Conservation (phyloP, 306 rosid genomes). For the Pyrus betulifolia region DNA sequence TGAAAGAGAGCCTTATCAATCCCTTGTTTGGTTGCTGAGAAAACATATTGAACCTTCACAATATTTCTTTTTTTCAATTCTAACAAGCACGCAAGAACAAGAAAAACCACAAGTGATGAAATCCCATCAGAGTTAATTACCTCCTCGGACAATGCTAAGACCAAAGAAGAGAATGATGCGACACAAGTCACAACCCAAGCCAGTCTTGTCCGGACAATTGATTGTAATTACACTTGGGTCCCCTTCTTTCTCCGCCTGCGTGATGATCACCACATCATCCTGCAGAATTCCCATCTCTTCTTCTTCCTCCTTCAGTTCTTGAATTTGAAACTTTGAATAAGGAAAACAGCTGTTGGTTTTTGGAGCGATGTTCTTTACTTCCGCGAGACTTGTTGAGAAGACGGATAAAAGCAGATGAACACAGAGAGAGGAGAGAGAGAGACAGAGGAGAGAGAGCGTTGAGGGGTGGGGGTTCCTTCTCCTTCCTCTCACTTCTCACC, state of each 20-base stretch:
- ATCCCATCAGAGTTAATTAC: slow-evolving; percentile 16
- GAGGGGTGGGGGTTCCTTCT: slow-evolving; percentile 3
- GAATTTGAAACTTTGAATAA: not conserved
- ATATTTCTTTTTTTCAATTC: too few species aligned
- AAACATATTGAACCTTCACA: not conserved
- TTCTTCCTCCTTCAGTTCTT: not conserved
- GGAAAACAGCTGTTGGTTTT: not conserved
- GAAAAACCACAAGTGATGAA: not conserved
- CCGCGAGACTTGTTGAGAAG: not conserved
- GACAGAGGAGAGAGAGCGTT: too few species aligned
- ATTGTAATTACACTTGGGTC: slow-evolving; percentile 73
- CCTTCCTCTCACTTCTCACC: slow-evolving; percentile 5
- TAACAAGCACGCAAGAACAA: not conserved
- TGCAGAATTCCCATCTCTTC: slow-evolving; percentile 59
- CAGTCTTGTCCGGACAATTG: slow-evolving; percentile 93
- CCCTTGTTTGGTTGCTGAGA: not conserved
- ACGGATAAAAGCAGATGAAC: not conserved
- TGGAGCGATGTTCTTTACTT: not conserved
- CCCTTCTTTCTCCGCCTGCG: slow-evolving; percentile 49
- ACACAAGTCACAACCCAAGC: slow-evolving; percentile 91
- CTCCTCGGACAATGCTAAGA: slow-evolving; percentile 90
- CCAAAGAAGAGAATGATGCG: slow-evolving; percentile 92
- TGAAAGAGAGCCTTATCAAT: not conserved
- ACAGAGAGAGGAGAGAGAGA: not conserved
- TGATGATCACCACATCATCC: slow-evolving; percentile 76